Evolutionary conservation across 371 early-diverging fungal species (phyloP).

Genomic region (Neoconidiobolus thromboides): DNA sequence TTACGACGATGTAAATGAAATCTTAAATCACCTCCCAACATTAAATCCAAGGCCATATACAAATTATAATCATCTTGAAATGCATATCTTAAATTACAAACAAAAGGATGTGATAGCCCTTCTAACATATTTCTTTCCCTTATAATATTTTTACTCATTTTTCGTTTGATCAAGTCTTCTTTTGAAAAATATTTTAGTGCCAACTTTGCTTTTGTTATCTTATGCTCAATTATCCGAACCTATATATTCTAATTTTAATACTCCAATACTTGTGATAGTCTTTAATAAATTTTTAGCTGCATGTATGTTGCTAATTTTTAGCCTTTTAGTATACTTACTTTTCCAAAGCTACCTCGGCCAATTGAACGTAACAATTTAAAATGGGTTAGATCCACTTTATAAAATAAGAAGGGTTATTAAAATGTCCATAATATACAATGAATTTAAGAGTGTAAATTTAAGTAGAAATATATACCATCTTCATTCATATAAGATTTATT

Average conservation of each 20-base stretch:
- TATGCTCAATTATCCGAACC: constrained; percentile 58
- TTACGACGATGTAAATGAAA: constrained; percentile 46
- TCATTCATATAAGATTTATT: too few species aligned
- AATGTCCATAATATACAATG: too few species aligned
- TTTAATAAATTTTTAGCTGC: background rate
- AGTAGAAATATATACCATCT: too few species aligned
- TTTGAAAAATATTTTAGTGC: constrained; percentile 75
- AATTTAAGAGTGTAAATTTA: too few species aligned
- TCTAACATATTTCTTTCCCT: constrained; percentile 65
- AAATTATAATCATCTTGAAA: constrained; percentile 67
- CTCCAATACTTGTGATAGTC: too few species aligned
- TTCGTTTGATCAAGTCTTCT: constrained; percentile 51
- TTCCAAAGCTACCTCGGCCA: constrained; percentile 59
- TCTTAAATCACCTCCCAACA: constrained; percentile 72
- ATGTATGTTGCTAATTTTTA: background rate
- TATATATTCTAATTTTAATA: constrained; percentile 9
- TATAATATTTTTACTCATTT: constrained; percentile 54
- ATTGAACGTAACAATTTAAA: constrained; percentile 45
- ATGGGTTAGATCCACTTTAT: constrained; percentile 32
- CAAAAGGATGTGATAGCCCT: constrained; percentile 52
- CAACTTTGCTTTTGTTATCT: constrained; percentile 35
- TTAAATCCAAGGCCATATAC: constrained; percentile 76
- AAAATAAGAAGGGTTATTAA: background rate
- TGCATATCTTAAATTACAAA: constrained; percentile 60
- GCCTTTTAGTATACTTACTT: constrained; percentile 20